Evolutionary conservation across 73 alveolate genomes (phyloP).

Genomic region (Paramecium tetraurelia): DNA sequence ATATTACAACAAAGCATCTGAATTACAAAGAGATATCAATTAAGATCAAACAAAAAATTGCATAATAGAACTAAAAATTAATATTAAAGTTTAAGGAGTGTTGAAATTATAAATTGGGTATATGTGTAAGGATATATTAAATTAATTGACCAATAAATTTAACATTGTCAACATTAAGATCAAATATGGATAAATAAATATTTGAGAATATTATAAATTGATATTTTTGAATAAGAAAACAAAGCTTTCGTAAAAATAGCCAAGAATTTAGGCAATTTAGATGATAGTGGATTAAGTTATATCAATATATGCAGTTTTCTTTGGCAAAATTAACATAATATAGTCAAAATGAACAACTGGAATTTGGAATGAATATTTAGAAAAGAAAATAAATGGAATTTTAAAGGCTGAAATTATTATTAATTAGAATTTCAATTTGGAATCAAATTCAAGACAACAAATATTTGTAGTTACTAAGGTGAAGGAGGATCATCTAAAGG

Average conservation of each 20-base stretch:
- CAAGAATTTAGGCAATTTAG: background rate
- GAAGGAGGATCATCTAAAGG: background rate
- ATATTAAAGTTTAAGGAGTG: background rate
- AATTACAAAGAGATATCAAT: background rate
- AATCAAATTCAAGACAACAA: background rate
- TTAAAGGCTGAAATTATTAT: too few relatives aligned
- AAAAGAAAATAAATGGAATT: background rate
- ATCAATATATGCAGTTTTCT: background rate
- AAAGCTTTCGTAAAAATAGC: background rate
- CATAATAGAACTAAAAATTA: background rate
- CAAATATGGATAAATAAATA: background rate
- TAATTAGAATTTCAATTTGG: background rate
- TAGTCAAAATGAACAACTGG: background rate
- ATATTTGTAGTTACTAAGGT: background rate
- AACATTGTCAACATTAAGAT: background rate
- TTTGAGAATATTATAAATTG: background rate
- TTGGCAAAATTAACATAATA: background rate
- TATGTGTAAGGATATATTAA: background rate
- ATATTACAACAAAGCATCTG: background rate
- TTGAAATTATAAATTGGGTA: background rate
- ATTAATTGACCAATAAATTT: background rate
- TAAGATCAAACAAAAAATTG: background rate
- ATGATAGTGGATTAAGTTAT: background rate
- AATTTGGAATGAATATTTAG: background rate
- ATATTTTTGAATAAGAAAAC: too few relatives aligned